phyloP scores from a whole-genome alignment of 2,329 filamentous ascomycete species.

The Aotearoamyces nothofagi region DNA sequence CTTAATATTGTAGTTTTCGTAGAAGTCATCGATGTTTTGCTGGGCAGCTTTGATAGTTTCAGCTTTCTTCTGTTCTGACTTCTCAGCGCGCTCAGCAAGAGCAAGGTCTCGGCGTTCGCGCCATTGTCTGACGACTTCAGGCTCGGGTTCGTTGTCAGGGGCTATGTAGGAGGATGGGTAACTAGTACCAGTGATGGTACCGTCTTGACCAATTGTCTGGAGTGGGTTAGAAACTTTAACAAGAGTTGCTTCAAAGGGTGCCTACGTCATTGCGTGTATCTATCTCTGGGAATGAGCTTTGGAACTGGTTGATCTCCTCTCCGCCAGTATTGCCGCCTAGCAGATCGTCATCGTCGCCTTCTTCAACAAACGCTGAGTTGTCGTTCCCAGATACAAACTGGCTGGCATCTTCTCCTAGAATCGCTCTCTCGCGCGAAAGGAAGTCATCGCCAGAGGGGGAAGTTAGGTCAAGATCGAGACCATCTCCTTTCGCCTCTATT shows the following conservation, averaged over 20 bases:
- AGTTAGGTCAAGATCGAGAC: slow-evolving; percentile 32
- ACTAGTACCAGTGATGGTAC: slow-evolving; percentile 59
- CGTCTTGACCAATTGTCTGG: slow-evolving; percentile 58
- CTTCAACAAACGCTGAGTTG: slow-evolving; percentile 45
- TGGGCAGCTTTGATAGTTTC: slow-evolving; percentile 82
- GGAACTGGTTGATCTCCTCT: slow-evolving; percentile 40
- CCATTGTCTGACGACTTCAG: slow-evolving; percentile 84
- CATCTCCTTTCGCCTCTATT: slow-evolving; percentile 41
- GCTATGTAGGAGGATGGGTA: slow-evolving; percentile 14
- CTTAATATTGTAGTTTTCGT: slow-evolving; percentile 98
- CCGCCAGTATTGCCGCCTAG: slow-evolving; percentile 23
- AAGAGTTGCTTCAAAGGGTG: background rate
- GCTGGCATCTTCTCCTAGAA: slow-evolving; percentile 82
- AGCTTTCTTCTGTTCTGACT: slow-evolving; percentile 67
- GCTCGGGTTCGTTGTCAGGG: slow-evolving; percentile 59
- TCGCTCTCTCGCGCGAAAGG: slow-evolving; percentile 76
- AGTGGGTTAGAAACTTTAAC: slow-evolving; percentile 1
- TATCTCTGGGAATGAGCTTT: slow-evolving; percentile 83
- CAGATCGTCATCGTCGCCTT: slow-evolving; percentile 57
- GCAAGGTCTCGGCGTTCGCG: slow-evolving; percentile 75
- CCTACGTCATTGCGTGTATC: slow-evolving; percentile 48
- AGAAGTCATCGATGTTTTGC: slow-evolving; percentile 95
- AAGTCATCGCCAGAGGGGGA: slow-evolving; percentile 64
- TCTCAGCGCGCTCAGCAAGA: slow-evolving; percentile 70
- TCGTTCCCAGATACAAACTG: slow-evolving; percentile 74